Evolutionary conservation across 352 stramenopile genomes (phyloP), one percentile per base, ranked within the genome.

Genomic region (Pythium rhizo-oryzae): DNA sequence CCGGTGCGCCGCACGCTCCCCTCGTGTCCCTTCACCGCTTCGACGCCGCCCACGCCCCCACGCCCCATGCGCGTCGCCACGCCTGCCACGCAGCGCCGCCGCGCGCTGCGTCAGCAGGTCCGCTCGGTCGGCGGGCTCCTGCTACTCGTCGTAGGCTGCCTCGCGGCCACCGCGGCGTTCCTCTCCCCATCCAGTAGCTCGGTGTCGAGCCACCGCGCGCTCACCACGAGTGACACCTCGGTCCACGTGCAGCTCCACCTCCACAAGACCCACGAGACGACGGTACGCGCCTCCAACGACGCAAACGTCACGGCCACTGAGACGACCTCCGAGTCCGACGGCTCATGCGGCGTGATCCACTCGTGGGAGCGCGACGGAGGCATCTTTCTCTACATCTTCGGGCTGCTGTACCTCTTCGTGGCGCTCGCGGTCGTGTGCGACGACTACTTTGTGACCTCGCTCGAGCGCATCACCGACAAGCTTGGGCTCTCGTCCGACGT

Each of bases 351-450:
- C 8, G 61, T 74, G 1, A 50, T 88, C 15, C 58, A 57, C 13
- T n/a, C 56, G 39, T 91, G 83, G 83, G 81, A 91, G 55, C 78
- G 70, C 39, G 67, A 82, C 37, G 80, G 81, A 50, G 83, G 82
- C 52, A 80, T 93, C 39, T 71, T 81, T 25, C 49, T 90, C 24
- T 90, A 95, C 69, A 71, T 92, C 33, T 69, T 78, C 25, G 70
- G 70, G 19, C 75, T 94, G 43, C 72, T 91, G 39, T 93, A 92
- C 65, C 75, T 89, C 54, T 97, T 97, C 69, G 78, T 96, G 33
- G 84, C 85, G 47, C 85, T 97, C 50, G 90, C 90, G 50, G 90
- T 97, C 75, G 90, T 97, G 43, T 93, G 81, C 59, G 90, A 97
- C 72, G 90, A 97, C 73, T 96, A 96, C 74, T 91, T 97, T 35